These are phyloP conservation scores for Eimeria sp. DNA, from an alignment of 169 alveolate species.

Conservation along the genomic window DNA sequence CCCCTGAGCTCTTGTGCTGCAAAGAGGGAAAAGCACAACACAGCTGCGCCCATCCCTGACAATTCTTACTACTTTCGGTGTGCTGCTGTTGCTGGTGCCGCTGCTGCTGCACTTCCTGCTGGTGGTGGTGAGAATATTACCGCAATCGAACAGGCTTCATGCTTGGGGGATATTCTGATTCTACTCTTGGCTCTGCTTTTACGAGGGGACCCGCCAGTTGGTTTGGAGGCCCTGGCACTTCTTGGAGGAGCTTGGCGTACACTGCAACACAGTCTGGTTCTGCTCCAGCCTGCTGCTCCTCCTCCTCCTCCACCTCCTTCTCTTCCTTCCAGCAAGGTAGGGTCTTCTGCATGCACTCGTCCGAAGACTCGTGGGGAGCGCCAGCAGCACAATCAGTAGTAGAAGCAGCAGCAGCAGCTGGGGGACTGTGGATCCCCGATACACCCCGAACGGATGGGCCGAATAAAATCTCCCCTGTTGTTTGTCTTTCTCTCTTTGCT, in stretches of 20 bases:
- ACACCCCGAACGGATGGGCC: not conserved
- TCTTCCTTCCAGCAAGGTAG: not conserved
- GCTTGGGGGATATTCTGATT: too few relatives aligned
- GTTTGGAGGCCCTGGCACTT: not conserved
- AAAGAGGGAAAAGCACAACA: too few relatives aligned
- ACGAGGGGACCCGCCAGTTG: too few relatives aligned
- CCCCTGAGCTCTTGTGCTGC: not conserved
- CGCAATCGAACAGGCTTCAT: too few relatives aligned
- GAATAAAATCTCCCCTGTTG: not conserved
- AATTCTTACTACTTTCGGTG: too few relatives aligned
- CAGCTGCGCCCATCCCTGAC: too few relatives aligned
- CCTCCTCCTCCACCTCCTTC: not conserved
- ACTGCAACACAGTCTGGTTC: not conserved
- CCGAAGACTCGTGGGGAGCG: not conserved
- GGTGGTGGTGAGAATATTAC: too few relatives aligned
- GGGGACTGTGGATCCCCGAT: not conserved
- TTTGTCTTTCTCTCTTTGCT: not conserved
- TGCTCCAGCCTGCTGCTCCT: not conserved
- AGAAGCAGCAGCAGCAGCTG: not conserved
- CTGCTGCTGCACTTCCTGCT: too few relatives aligned
- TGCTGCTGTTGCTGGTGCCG: too few relatives aligned
- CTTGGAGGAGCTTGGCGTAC: not conserved
- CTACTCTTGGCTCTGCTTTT: too few relatives aligned
- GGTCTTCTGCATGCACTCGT: not conserved
- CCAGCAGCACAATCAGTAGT: not conserved